Evolutionary conservation across 225 moss, liverwort and hornwort genomes (phyloP).

Genomic region (Lunularia cruciata): DNA sequence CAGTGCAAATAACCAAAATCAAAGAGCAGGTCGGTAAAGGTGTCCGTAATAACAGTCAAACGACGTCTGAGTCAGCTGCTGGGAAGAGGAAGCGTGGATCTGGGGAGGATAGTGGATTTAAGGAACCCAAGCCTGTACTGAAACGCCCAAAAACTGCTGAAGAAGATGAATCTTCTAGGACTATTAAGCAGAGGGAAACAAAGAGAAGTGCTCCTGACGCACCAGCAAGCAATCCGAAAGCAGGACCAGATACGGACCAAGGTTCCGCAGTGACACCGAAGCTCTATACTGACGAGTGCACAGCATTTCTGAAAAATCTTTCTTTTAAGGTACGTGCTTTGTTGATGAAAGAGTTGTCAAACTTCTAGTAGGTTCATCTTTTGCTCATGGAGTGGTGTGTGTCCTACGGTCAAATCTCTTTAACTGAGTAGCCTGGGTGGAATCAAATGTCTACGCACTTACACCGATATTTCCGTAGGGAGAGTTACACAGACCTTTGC

Average conservation of each 20-base stretch:
- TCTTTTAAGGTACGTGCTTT: slow-evolving; percentile 57
- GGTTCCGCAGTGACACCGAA: slow-evolving; percentile 32
- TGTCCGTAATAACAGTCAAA: slow-evolving; percentile 20
- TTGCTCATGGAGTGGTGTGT: no score
- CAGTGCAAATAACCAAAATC: slow-evolving; percentile 43
- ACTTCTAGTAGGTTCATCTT: no score
- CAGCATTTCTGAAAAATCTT: slow-evolving; percentile 82
- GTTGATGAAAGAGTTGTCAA: no score
- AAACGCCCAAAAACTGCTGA: slow-evolving; percentile 58
- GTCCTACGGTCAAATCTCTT: no score
- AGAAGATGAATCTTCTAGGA: slow-evolving; percentile 15
- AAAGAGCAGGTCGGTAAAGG: slow-evolving; percentile 39
- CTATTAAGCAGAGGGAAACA: not conserved
- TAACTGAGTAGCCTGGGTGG: no score
- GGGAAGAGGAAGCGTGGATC: slow-evolving; percentile 68
- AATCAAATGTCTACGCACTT: no score
- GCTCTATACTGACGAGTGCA: slow-evolving; percentile 80
- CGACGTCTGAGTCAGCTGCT: slow-evolving; percentile 25
- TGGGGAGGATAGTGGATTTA: slow-evolving; percentile 33
- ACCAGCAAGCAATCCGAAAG: slow-evolving; percentile 12
- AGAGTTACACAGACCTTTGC: no score
- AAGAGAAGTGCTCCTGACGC: not conserved
- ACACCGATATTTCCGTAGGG: no score
- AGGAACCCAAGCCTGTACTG: slow-evolving; percentile 50
- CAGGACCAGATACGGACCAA: slow-evolving; percentile 34